Evolutionary conservation across 352 stramenopile genomes (phyloP), one percentile per base, ranked within the genome.

Genomic region (Pythium insidiosum): DNA sequence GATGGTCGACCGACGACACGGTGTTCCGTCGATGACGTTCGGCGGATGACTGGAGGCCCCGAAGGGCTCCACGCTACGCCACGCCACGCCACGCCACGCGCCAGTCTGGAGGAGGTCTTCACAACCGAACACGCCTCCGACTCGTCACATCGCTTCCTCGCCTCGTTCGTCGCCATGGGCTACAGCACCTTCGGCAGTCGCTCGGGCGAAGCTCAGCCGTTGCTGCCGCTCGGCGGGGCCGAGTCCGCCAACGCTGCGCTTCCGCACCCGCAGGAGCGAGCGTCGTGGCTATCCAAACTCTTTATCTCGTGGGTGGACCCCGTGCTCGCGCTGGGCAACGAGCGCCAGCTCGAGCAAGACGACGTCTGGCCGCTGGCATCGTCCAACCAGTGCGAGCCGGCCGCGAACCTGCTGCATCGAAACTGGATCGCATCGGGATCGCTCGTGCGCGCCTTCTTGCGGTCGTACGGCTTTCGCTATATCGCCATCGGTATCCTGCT

Each of bases 361-460:
- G 79, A 91, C 31, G 61, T 83, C 2, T 91, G 75, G 79, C 50
- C 68, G 18, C 62, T 91, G 26, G 58, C 68, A 16, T 47, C 61
- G 9, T 23, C 12, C 7, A 62, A 73, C 15, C 63, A 63, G 11
- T 65, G 63, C 38, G 72, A 81, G 42, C 49, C 57, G 16, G 68
- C 61, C 16, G 62, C 69, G 13, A 74, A 76, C 35, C 38, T 64
- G 20, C 51, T 90, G 30, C 61, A 84, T 20, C 61, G 54, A 38
- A 58, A 76, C 33, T 90, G 74, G 77, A 71, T 73, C 45, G 52
- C 65, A 1, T 74, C 61, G 5, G 66, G 66, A 1, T 85, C 75
- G 26, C 56, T 88, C 28, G 53, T 57, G 20, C 53, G 63, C 26
- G 76, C 71, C 5, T 77, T 89, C 31, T 15, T 77, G 28, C 61